These are phyloP conservation scores for Puccinia hordei DNA, from an alignment of 1,284 basidiomycete genomes.

Conservation along the genomic window DNA sequence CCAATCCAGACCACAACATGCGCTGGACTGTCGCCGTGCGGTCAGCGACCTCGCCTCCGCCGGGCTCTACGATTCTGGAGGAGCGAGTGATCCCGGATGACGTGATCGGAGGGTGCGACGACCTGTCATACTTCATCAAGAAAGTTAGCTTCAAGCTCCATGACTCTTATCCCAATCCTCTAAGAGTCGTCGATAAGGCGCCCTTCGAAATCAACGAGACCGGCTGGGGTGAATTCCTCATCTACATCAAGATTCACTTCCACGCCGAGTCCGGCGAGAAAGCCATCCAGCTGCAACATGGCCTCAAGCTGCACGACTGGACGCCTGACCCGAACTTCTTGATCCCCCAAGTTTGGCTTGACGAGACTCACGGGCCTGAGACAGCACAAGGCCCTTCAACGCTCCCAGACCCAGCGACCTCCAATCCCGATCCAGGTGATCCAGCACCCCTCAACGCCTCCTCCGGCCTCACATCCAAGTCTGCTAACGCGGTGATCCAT, in stretches of 20 bases:
- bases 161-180: slow-evolving; percentile 90
- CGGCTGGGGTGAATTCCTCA: slow-evolving; percentile 99
- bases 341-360: slow-evolving; percentile 60
- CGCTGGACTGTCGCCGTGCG: slow-evolving; percentile 95
- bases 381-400: neutral
- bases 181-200: slow-evolving; percentile 83
- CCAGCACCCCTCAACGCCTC: slow-evolving; percentile 37
- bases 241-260: slow-evolving; percentile 90
- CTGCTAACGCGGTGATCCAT: slow-evolving; percentile 67
- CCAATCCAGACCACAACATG: slow-evolving; percentile 79
- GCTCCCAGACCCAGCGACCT: slow-evolving; percentile 28
- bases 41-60: slow-evolving; percentile 62
- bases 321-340: slow-evolving; percentile 57
- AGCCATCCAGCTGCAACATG: slow-evolving; percentile 80
- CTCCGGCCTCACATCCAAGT: slow-evolving; percentile 48
- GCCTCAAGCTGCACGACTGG: slow-evolving; percentile 97
- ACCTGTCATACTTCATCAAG: slow-evolving; percentile 82
- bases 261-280: slow-evolving; percentile 90
- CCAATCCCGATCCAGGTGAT: slow-evolving; percentile 46
- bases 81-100: slow-evolving; percentile 53
- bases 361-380: slow-evolving; percentile 56
- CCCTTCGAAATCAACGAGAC: slow-evolving; percentile 96
- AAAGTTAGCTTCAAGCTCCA: slow-evolving; percentile 96
- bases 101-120: slow-evolving; percentile 73
- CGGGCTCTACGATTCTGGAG: slow-evolving; percentile 61